These are phyloP conservation scores for Orychophragmus violaceus DNA, from an alignment of 345 rosid species.

Conservation along the genomic window DNA sequence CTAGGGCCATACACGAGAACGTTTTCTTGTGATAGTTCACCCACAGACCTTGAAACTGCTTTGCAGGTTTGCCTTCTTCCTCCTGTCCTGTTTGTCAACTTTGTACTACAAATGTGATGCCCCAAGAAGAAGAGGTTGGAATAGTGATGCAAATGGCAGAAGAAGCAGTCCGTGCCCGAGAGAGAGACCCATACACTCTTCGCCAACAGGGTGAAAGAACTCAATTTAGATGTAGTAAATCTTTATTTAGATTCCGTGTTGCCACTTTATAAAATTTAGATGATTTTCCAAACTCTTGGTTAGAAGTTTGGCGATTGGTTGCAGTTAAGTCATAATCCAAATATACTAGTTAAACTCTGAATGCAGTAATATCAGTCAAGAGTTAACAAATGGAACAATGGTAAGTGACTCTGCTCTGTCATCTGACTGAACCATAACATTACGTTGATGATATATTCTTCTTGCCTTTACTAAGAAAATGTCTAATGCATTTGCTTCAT, in stretches of 20 bases:
- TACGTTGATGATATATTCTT: not conserved
- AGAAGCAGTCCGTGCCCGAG: slow-evolving; percentile 84
- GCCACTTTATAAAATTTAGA: not conserved
- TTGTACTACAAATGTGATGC: slow-evolving; percentile 59
- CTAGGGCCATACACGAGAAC: slow-evolving; percentile 79
- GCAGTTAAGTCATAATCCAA: not conserved
- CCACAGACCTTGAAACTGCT: slow-evolving; percentile 83
- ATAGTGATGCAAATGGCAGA: slow-evolving; percentile 91
- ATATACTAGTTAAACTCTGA: not conserved
- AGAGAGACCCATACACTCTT: slow-evolving; percentile 87
- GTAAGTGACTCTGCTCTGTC: slow-evolving; percentile 36
- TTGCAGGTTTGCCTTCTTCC: slow-evolving; percentile 62
- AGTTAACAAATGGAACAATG: slow-evolving; percentile 73
- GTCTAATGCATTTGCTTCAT: not conserved
- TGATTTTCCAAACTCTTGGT: not conserved
- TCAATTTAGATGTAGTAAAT: slow-evolving; percentile 35
- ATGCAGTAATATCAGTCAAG: not conserved
- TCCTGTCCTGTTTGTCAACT: slow-evolving; percentile 62
- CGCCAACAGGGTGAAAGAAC: slow-evolving; percentile 73
- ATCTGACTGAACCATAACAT: slow-evolving; percentile 10
- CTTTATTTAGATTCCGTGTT: not conserved
- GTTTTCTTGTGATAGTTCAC: slow-evolving; percentile 86
- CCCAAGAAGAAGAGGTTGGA: slow-evolving; percentile 34
- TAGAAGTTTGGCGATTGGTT: not conserved
- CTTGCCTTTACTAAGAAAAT: not conserved